phyloP scores from a whole-genome alignment of 1,284 basidiomycete genomes.

The Ceratobasidium theobromae region DNA sequence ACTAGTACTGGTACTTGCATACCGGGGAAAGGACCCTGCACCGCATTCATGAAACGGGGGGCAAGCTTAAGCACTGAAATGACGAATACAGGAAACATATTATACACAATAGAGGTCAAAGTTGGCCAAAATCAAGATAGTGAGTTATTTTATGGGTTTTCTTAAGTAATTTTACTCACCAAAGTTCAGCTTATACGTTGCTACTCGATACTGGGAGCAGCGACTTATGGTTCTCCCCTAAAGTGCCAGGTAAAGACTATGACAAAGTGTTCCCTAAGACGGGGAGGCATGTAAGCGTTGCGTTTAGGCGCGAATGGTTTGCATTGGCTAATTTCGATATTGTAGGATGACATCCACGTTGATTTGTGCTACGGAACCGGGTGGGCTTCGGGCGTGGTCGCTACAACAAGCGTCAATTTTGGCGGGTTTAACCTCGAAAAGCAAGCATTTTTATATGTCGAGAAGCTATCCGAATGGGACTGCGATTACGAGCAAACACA shows the following conservation, averaged over 20 bases:
- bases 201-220: constrained; percentile 25
- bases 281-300: background rate
- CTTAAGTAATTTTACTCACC: background rate
- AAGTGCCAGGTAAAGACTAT: background rate
- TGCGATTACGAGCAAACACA: background rate
- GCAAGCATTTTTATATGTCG: constrained; percentile 13
- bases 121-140: background rate
- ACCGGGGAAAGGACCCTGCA: background rate
- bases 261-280: background rate
- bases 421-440: constrained; percentile 23
- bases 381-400: constrained; percentile 1
- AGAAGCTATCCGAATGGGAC: background rate
- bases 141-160: background rate
- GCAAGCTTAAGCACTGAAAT: background rate
- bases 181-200: background rate
- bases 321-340: background rate
- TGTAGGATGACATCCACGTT: background rate
- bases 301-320: background rate
- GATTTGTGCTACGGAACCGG: constrained; percentile 20
- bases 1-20: too few species aligned
- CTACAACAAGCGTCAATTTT: background rate
- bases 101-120: background rate
- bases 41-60: background rate
- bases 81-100: background rate
- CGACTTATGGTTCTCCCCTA: constrained; percentile 14